phyloP scores from a whole-genome alignment of 192 early-diverging fungal species.

The Cetraspora pellucida region DNA sequence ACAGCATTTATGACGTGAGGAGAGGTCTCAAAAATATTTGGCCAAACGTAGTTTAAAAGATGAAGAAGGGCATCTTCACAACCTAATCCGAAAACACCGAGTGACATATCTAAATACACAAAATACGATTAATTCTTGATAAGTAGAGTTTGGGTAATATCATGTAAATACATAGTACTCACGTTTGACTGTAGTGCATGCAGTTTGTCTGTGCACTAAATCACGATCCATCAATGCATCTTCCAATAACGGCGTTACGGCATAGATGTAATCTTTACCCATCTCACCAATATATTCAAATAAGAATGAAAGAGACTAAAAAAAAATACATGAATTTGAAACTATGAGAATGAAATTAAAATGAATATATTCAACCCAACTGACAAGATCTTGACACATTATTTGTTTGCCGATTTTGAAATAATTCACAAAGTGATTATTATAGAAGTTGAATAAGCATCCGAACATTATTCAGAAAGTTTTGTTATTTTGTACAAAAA shows the following conservation, averaged over 20 bases:
- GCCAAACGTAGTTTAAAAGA: conserved; percentile 95
- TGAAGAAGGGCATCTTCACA: conserved; percentile 95
- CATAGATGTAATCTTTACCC: conserved; percentile 98
- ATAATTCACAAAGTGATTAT: background rate
- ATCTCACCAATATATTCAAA: conserved; percentile 99
- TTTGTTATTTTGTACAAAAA: too few species aligned
- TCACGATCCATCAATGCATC: conserved; percentile 98
- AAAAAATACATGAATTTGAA: background rate
- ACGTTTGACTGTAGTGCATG: conserved; percentile 91
- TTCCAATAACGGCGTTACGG: conserved; percentile 92
- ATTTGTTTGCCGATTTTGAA: background rate
- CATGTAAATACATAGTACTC: background rate
- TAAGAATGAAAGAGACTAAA: conserved; percentile 80
- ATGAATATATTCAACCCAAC: background rate
- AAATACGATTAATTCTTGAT: background rate
- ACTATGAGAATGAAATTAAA: background rate
- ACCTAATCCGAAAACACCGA: conserved; percentile 89
- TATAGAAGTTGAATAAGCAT: background rate
- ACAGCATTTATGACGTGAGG: conserved; percentile 99
- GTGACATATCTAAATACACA: conserved; percentile 65
- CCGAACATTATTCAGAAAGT: too few species aligned
- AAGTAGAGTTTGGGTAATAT: background rate
- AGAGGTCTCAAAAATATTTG: conserved; percentile 95
- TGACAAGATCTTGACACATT: too few species aligned
- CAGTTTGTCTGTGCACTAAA: conserved; percentile 97